A percentile compares a stretch with the other conserved stretches of the same genome.
These are phyloP conservation scores for Vitis hybrid DNA, from an alignment of 177 flowering plant species.

Conservation along the genomic window DNA sequence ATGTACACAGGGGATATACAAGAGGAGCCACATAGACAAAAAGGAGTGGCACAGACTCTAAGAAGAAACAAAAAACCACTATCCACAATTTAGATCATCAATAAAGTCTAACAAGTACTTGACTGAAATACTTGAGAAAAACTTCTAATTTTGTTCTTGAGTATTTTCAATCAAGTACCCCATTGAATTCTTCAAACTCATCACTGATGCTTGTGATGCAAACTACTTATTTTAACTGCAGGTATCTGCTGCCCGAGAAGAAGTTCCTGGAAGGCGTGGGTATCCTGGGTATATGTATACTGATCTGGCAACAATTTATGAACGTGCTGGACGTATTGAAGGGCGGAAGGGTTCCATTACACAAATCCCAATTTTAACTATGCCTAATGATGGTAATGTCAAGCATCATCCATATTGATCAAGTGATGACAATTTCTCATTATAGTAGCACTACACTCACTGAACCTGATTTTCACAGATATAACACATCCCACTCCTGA, in stretches of 20 bases:
- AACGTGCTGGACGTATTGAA: conserved; percentile 98
- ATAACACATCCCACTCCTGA: conserved; percentile 99
- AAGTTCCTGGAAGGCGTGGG: conserved; percentile 99
- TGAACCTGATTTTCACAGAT: conserved; percentile 43
- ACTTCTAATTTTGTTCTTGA: too few relatives aligned
- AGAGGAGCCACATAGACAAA: too few relatives aligned
- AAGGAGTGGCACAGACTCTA: too few relatives aligned
- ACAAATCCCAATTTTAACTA: conserved; percentile 93
- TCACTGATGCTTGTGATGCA: not conserved
- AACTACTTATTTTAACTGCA: conserved; percentile 22
- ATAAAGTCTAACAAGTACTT: too few relatives aligned
- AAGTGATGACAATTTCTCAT: not conserved
- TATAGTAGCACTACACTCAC: too few relatives aligned
- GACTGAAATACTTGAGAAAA: too few relatives aligned
- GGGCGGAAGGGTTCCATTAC: conserved; percentile 99
- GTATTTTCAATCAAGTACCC: too few relatives aligned
- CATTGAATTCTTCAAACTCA: too few relatives aligned
- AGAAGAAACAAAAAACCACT: too few relatives aligned
- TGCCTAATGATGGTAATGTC: conserved; percentile 94
- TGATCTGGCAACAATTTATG: conserved; percentile 95
- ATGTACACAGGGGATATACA: too few relatives aligned
- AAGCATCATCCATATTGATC: not conserved
- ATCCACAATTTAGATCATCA: too few relatives aligned
- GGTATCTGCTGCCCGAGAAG: conserved; percentile 99
- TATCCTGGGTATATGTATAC: conserved; percentile 99